Conservation (phyloP, 2,329 filamentous ascomycete species). For the Arthrobotrys sinensis region DNA sequence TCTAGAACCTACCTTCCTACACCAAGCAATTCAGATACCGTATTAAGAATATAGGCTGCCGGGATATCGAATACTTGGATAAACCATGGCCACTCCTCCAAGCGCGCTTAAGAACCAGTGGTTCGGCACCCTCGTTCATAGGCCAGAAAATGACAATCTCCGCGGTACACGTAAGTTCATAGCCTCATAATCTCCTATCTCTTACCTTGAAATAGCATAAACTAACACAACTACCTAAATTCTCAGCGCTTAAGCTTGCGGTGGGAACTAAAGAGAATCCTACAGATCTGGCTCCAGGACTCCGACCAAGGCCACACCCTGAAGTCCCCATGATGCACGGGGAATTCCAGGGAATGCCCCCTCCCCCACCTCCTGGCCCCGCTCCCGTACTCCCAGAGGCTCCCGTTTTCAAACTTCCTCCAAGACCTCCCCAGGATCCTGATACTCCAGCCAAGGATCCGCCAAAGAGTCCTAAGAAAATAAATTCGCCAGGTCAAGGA, state of each 20-base stretch:
- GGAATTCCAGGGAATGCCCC: slow-evolving; percentile 8
- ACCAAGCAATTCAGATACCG: no score
- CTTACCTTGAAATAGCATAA: not conserved
- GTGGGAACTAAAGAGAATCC: slow-evolving; percentile 23
- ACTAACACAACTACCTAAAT: not conserved
- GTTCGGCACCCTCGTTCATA: no score
- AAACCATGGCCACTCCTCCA: no score
- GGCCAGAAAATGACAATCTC: no score
- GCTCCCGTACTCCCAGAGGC: slow-evolving; percentile 6
- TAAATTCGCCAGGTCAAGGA: not conserved
- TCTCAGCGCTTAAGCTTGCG: not conserved
- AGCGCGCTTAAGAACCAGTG: no score
- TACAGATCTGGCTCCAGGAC: slow-evolving; percentile 40
- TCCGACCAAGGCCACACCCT: slow-evolving; percentile 42
- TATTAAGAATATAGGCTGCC: no score
- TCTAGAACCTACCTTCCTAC: no score
- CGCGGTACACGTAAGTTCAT: no score
- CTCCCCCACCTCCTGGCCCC: slow-evolving; percentile 20
- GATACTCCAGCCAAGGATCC: not conserved
- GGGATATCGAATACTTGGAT: no score
- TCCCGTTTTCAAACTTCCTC: not conserved
- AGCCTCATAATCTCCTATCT: no score
- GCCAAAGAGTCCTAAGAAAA: not conserved
- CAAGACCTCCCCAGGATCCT: not conserved
- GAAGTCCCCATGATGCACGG: slow-evolving; percentile 23